phyloP scores from a whole-genome alignment of 805 yeast genomes.

The Saturnispora serradocipensis region DNA sequence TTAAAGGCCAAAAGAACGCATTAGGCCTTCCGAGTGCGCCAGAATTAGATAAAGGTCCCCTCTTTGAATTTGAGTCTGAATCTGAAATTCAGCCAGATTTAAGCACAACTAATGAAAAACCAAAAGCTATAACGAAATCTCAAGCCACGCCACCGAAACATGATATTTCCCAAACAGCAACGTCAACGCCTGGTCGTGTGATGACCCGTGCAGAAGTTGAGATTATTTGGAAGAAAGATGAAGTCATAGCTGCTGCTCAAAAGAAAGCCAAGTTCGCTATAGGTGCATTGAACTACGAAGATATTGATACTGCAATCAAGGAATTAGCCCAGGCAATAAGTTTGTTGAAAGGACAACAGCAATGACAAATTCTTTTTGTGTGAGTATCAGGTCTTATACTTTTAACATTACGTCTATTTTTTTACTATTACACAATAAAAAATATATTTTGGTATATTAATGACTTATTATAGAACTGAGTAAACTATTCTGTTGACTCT shows the following conservation, averaged over 20 bases:
- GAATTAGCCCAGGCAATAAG: constrained; percentile 50
- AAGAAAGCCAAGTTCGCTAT: constrained; percentile 68
- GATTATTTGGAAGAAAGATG: constrained; percentile 46
- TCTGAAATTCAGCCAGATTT: not conserved
- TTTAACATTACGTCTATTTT: not conserved
- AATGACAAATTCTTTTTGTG: not conserved
- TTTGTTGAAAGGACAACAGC: constrained; percentile 26
- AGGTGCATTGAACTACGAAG: constrained; percentile 74
- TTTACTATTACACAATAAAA: not conserved
- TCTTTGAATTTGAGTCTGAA: not conserved
- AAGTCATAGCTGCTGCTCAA: constrained; percentile 50
- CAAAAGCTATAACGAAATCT: constrained; percentile 3
- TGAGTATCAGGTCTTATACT: not conserved
- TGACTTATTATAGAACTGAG: not conserved
- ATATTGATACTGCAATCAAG: constrained; percentile 53
- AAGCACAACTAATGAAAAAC: not conserved
- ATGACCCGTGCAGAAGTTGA: constrained; percentile 32
- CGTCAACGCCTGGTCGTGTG: constrained; percentile 7
- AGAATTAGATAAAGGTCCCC: not conserved
- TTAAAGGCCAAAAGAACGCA: constrained; percentile 24
- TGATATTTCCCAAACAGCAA: not conserved
- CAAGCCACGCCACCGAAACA: not conserved
- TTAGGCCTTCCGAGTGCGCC: constrained; percentile 25
- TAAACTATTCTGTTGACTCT: not conserved
- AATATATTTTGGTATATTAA: not conserved